These are phyloP conservation scores for Aspergillus terreus DNA, from an alignment of 2,329 filamentous ascomycete genomes.

Conservation along the genomic window DNA sequence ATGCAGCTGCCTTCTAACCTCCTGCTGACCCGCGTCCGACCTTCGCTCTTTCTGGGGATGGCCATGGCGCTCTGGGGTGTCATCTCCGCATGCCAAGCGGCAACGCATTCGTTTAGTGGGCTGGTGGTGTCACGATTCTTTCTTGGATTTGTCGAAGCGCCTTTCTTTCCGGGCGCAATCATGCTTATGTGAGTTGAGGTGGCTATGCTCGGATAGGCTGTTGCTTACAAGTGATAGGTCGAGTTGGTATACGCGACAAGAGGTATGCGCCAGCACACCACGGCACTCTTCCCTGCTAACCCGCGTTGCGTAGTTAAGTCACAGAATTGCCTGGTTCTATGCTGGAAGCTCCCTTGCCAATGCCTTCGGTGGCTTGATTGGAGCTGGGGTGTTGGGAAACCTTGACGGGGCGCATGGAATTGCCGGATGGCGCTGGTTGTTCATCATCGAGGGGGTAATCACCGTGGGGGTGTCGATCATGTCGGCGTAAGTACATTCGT, in stretches of 20 bases:
- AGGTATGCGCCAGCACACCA: conserved; percentile 35
- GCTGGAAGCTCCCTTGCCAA: conserved; percentile 48
- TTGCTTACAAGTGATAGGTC: conserved; percentile 33
- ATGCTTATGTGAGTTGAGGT: conserved; percentile 47
- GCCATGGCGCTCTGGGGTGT: conserved; percentile 35
- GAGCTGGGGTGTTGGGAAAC: conserved; percentile 47
- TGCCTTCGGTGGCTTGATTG: conserved; percentile 51
- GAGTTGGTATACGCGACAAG: conserved; percentile 64
- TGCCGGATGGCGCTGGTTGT: conserved; percentile 36
- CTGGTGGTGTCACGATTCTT: conserved; percentile 42
- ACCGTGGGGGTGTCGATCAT: conserved; percentile 36
- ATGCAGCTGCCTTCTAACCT: conserved; percentile 63
- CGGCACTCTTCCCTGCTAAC: conserved; percentile 32
- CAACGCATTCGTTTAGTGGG: conserved; percentile 38
- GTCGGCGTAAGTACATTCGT: conserved; percentile 27
- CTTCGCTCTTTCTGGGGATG: conserved; percentile 51
- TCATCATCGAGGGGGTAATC: conserved; percentile 37
- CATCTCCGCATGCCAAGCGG: conserved; percentile 31
- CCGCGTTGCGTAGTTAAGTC: conserved; percentile 32
- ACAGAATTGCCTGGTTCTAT: conserved; percentile 48
- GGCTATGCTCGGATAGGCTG: too few species aligned
- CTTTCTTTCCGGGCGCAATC: conserved; percentile 61
- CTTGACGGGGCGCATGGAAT: conserved; percentile 24
- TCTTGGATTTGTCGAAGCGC: conserved; percentile 36
- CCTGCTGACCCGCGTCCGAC: conserved; percentile 51